Evolutionary conservation across 441 rosid species (phyloP).

Genomic region (Brassica hybrid): DNA sequence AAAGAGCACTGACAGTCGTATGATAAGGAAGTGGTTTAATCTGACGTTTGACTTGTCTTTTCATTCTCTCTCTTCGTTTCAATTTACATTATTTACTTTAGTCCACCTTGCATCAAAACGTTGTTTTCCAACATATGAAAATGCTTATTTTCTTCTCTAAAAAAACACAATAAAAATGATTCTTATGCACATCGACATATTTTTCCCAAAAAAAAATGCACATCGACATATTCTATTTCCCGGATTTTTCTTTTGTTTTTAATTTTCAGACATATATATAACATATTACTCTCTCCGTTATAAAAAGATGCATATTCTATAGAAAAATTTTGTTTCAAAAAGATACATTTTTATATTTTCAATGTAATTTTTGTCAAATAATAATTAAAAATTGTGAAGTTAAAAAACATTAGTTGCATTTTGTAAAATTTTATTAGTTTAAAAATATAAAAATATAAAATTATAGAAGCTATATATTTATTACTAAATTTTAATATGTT

Average conservation of each 20-base stretch:
- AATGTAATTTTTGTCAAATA: too few relatives aligned
- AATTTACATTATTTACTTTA: not conserved
- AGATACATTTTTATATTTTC: too few relatives aligned
- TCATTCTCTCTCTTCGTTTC: slow-evolving; percentile 47
- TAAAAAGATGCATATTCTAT: too few relatives aligned
- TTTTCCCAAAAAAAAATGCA: too few relatives aligned
- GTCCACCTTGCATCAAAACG: slow-evolving; percentile 1
- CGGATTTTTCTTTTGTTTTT: not conserved
- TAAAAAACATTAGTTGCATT: too few relatives aligned
- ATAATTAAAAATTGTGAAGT: too few relatives aligned
- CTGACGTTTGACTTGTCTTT: slow-evolving; percentile 99
- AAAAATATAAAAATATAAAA: too few relatives aligned
- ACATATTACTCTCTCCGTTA: not conserved
- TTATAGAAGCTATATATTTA: too few relatives aligned
- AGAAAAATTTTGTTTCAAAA: too few relatives aligned
- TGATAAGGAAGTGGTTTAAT: slow-evolving; percentile 85
- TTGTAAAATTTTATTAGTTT: too few relatives aligned
- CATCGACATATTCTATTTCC: not conserved
- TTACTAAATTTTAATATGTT: too few relatives aligned
- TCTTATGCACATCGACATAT: not conserved
- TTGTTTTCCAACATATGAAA: not conserved
- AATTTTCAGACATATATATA: not conserved
- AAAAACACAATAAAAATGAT: not conserved
- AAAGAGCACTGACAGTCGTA: slow-evolving; percentile 86
- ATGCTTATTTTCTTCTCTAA: not conserved